Evolutionary conservation across 2,329 filamentous ascomycete species (phyloP), one percentile per base, ranked within the genome.

Genomic region (Arthroderma sp.): DNA sequence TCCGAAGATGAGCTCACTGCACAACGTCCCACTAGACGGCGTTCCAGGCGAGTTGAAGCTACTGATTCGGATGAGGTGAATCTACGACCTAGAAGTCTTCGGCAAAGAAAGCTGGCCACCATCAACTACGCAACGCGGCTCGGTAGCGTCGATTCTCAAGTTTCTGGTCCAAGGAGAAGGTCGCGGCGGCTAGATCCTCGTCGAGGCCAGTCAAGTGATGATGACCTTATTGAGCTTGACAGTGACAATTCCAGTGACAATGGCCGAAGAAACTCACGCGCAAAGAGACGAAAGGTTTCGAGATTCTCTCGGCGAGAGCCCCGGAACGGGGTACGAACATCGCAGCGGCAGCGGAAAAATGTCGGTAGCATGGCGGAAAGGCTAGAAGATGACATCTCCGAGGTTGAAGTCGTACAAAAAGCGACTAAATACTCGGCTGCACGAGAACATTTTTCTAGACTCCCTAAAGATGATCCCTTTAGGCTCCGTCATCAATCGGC

Each of bases 401-500:
- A 67, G 56, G 59, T 55, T 35, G 60, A 60, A 13, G 60, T 51
- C 21, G 17, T 21, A 6, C n/a, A 44, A 4, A n/a, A 59, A 39
- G 57, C 31, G 17, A 52, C 54, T 15, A 62, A 62, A 49, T 63
- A 63, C 51, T 51, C 47, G 31, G 82, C 83, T 13, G 80, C 90
- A 23, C 85, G 82, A 62, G 93, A 97, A 68, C 70, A 81, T 4
- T 97, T 95, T 67, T 77, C 82, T 57, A 76, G 77, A 0, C 66
- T 88, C 0, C 72, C 82, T 0, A 71, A 76, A 2, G 78, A 83
- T 13, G 81, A 85, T 39, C 73, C 78, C 2, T 98, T 98, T 69
- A 79, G 79, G 56, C 74, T 77, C 21, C 79, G 81, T 9, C 93
- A 98, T 70, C 81, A 79, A 51, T 75, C 80, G 41, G 75, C 74